Base-by-base conservation (phyloP, 1,284 basidiomycete species). In the Pisolithus thermaeus region DNA sequence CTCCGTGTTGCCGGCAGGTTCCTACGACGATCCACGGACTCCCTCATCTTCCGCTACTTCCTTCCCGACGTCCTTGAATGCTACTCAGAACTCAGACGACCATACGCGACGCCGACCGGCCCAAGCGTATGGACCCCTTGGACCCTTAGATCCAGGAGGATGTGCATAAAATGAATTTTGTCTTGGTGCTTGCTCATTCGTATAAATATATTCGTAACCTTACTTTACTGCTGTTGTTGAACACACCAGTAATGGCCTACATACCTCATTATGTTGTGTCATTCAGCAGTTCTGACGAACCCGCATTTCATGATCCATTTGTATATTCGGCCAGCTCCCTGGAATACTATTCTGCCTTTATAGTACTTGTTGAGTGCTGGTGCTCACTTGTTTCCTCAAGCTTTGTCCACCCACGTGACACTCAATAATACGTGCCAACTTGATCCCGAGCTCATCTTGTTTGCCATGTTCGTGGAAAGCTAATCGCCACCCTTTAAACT, bases 71-170 rank as follows among this genome's bases (percentile, higher is more conserved):
- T 64, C 69, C 16, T 25, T 45, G 43, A 53, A 72, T 68, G 42
- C 67, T 74, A 50, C 61, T 62, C 53, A 66, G 59, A 54, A 68
- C 57, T 50, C 68, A 65, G 65, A 71, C 63, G 64, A 73, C 61
- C 66, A 74, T 56, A 73, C 69, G 58, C 75, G 71, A 47, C 73
- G 73, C 47, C 70, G 73, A 58, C 64, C 69, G 41, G 71, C 70
- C 51, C 69, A 76, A 55, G 74, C 75, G 46, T 90, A 90, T 62
- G 87, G 88, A 50, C 88, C 88, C 2, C 70, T 90, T 52, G 88
- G 88, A 49, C 88, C 88, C 28, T 69, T 89, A 52, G 87, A 86
- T 67, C 87, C 87, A 48, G 74, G 69, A 48, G 56, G 63, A 46
- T 68, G 57, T 46, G 64, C 73, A 59, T 76, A 50, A 38, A 25